Evolutionary conservation across 2,329 filamentous ascomycete genomes (phyloP), one percentile per base, ranked within the genome.

Genomic region (Hypoxylon sp.): DNA sequence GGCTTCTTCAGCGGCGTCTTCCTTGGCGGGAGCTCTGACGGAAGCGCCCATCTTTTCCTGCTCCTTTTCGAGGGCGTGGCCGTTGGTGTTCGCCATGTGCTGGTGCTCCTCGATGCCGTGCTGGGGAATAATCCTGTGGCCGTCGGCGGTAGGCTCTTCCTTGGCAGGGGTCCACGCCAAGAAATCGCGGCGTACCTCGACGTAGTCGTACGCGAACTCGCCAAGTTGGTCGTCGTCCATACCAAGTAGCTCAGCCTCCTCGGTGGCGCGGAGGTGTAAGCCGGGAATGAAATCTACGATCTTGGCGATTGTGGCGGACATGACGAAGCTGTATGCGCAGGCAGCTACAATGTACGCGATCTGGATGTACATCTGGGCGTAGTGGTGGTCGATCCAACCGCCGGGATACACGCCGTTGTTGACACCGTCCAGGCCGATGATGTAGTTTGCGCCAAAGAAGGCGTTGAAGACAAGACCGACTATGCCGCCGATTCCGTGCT

Each of bases 211-310:
- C 11, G 92, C 93, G 78, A 95, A 96, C 82, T 96, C 93, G 81
- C 93, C 93, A 74, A 95, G 92, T 83, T 96, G 93, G 82, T 95
- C 92, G 78, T 95, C 93, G 77, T 96, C 93, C 92, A 95, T 95
- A 73, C 93, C 93, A 63, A 95, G 88, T 11, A 95, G 88, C 81
- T 96, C 93, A 25, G 93, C 93, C 81, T 95, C 91, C 77, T 94
- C 92, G 27, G 88, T 91, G 7, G 92, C 92, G 64, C 93, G 92
- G 50, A 96, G 91, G 79, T 94, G 88, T 20, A 96, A 87, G 51
- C 92, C 92, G 27, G 93, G 93, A 22, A 94, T 85, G 71, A 90
- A 79, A 82, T 96, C 91, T 82, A 96, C 92, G 76, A 83, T 78
- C 82, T 91, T 93, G 68, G 92, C 92, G 74, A 96, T 87, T 74